Conservation (phyloP, 805 yeast species). For the Komagataella kurtzmanii region DNA sequence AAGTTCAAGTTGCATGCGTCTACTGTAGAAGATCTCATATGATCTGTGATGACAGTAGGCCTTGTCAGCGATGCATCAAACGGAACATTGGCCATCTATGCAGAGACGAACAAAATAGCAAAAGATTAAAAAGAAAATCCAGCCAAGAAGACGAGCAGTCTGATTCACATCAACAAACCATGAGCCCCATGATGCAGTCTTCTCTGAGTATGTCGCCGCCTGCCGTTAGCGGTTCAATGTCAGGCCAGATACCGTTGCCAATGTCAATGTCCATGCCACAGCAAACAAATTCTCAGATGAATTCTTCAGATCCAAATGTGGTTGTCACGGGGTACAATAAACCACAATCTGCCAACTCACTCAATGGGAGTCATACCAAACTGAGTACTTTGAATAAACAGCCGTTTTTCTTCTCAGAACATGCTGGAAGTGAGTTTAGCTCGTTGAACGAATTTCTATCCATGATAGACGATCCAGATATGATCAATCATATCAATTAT, state of each 20-base stretch:
- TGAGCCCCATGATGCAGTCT: slow-evolving; percentile 1
- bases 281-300: neutral
- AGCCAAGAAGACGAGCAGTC: neutral
- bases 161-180: neutral
- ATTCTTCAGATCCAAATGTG: neutral
- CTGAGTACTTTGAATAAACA: slow-evolving; percentile 31
- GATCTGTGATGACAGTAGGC: slow-evolving; percentile 74
- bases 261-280: neutral
- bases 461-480: slow-evolving; percentile 79
- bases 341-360: neutral
- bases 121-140: slow-evolving; percentile 4
- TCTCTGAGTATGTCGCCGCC: neutral
- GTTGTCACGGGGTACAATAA: neutral
- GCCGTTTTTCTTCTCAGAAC: slow-evolving; percentile 79
- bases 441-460: slow-evolving; percentile 81
- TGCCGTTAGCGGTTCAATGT: neutral
- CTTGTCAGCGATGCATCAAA: slow-evolving; percentile 75
- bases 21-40: slow-evolving; percentile 89
- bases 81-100: slow-evolving; percentile 84
- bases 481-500: slow-evolving; percentile 29
- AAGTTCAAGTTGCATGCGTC: slow-evolving; percentile 64
- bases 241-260: neutral
- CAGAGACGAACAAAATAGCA: slow-evolving; percentile 49
- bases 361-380: neutral
- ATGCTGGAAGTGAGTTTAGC: slow-evolving; percentile 85